phyloP scores from a whole-genome alignment of 2,329 filamentous ascomycete species.

The Penicillium sp. region DNA sequence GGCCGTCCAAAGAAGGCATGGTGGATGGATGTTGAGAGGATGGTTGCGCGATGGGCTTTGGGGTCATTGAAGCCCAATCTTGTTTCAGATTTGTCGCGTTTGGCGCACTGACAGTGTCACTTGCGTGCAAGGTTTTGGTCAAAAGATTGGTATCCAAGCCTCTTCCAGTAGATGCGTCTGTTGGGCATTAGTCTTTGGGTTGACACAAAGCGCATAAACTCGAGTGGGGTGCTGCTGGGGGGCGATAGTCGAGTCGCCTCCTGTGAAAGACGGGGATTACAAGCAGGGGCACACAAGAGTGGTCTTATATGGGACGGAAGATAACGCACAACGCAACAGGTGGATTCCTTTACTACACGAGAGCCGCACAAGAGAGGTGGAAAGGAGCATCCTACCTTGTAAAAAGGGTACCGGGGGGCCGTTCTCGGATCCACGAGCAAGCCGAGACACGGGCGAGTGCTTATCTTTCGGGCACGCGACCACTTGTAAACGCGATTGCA shows the following conservation, averaged over 20 bases:
- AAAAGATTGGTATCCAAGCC: constrained; percentile 27
- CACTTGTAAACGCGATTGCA: constrained; percentile 3
- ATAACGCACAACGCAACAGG: constrained; percentile 8
- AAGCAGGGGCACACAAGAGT: constrained; percentile 5
- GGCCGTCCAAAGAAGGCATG: constrained; percentile 31
- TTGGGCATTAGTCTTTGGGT: constrained; percentile 24
- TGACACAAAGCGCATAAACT: constrained; percentile 8
- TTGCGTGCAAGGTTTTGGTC: constrained; percentile 24
- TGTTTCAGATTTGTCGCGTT: constrained; percentile 31
- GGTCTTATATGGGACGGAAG: constrained; percentile 2
- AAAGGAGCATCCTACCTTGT: constrained; percentile 32
- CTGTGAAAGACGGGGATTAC: constrained; percentile 7
- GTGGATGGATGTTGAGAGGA: constrained; percentile 18
- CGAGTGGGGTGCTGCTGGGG: constrained; percentile 5
- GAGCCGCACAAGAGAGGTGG: neutral
- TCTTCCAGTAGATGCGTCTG: constrained; percentile 31
- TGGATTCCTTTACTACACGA: constrained; percentile 14
- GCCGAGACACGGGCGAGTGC: constrained; percentile 2
- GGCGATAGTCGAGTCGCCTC: constrained; percentile 2
- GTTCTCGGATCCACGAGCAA: constrained; percentile 22
- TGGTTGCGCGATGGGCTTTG: constrained; percentile 31
- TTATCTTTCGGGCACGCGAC: constrained; percentile 8
- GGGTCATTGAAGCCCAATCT: constrained; percentile 29
- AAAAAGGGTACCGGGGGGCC: constrained; percentile 16
- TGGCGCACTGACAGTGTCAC: constrained; percentile 17